Evolutionary conservation across 495 filamentous ascomycete genomes (phyloP).

Genomic region (Penicillium steckii): DNA sequence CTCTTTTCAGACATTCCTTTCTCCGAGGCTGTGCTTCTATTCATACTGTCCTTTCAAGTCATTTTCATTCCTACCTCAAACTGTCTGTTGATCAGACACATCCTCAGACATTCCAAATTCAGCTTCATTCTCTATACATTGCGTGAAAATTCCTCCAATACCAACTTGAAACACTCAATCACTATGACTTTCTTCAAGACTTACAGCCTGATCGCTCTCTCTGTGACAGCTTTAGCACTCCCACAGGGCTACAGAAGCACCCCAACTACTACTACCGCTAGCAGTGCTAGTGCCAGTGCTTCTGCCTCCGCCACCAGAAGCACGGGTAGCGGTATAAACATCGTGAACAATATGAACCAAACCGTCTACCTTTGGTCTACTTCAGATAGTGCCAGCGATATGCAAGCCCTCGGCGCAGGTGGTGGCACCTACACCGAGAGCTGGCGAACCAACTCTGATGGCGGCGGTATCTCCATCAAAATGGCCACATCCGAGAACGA

Average conservation of each 20-base stretch:
- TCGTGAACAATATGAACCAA: conserved; percentile 37
- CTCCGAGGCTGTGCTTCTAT: conserved; percentile 18
- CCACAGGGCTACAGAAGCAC: conserved; percentile 2
- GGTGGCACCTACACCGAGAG: conserved; percentile 28
- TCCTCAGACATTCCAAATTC: conserved; percentile 3
- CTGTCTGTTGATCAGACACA: conserved; percentile 21
- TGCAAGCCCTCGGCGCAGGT: conserved; percentile 26
- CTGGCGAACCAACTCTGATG: conserved; percentile 36
- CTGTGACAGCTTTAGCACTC: conserved; percentile 15
- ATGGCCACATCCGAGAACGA: conserved; percentile 27
- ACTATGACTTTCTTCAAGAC: conserved; percentile 25
- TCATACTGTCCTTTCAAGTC: conserved; percentile 6
- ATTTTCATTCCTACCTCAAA: background rate
- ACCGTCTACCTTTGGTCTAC: conserved; percentile 39
- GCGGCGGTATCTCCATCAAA: conserved; percentile 45
- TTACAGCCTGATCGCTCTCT: conserved; percentile 13
- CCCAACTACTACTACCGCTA: conserved; percentile 5
- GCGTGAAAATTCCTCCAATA: background rate
- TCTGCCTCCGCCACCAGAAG: conserved; percentile 7
- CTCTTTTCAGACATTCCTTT: background rate
- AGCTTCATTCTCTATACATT: background rate
- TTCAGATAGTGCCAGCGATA: conserved; percentile 19
- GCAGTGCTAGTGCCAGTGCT: background rate
- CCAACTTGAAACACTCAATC: conserved; percentile 1
- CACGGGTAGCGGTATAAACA: conserved; percentile 25